Base-by-base conservation (phyloP, 2,329 filamentous ascomycete genomes). In the Colletotrichum sojae region DNA sequence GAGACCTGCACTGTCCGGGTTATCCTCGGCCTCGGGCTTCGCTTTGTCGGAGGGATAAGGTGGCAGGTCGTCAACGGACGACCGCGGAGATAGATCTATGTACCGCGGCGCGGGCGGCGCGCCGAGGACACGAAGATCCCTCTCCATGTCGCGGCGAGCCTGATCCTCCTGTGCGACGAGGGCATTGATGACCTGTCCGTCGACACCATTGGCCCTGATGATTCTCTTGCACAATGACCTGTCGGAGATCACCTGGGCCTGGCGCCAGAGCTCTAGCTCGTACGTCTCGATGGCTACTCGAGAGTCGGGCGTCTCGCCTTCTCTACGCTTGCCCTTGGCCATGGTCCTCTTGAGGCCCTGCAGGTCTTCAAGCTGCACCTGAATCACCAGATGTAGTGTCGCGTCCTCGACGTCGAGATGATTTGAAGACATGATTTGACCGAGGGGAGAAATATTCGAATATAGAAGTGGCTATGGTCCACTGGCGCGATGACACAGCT, bases 291-390 rank as follows among this genome's bases (percentile, higher is more conserved):
- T 40, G 5, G 73, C 69, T 2, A 73, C 6, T 12, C 71, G 66
- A 2, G 25, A 48, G 20, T 75, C 66, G n/a, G 60, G 15, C 27
- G 40, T 12, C 5, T 72, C 55, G 20, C 53, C 65, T 36, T 56
- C 63, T 13, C n/a, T 58, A 12, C 65, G n/a, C 6, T 73, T 73
- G 4, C 71, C 72, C 45, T 70, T 71, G 40, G 18, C 18, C 22
- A 22, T 25, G 12, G 13, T 39, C 3, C 15, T 9, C 4, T 39
- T 40, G 22, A 73, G 49, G 27, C 25, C 46, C 9, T 63, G 52
- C 2, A 65, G 59, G 45, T 73, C 73, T 25, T 72, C 62, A n/a
- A 71, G 58, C 40, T 75, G 71, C 12, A 73, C 71, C 48, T 73
- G 55, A 20, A 75, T 46, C 25, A 72, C 59, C 31, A 75, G 45